Evolutionary conservation across 108 stramenopile genomes (phyloP), one percentile per base, ranked within the genome.

Genomic region (Pseudonitzschia multiseries): DNA sequence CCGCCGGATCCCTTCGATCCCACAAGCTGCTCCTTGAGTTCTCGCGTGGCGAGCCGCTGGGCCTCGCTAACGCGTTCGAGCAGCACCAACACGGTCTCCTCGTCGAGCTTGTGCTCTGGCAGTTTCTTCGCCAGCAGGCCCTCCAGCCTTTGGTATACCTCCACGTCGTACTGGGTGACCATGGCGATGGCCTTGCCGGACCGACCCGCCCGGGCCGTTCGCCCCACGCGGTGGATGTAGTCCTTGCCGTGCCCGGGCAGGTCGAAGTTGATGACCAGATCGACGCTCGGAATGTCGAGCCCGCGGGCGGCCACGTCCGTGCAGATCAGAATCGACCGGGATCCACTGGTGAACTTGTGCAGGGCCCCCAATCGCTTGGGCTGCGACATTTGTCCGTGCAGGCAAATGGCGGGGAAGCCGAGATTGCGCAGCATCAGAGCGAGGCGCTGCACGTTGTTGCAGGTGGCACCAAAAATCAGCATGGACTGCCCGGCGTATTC

Each of bases 161-260:
- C 98, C 18, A 99, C 95, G 87, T 97, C 98, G 79, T 97, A 99
- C 84, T 99, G 99, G 36, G 99, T 99, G 27, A 99, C 99, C 83
- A 99, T 87, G 13, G 98, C 96, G 72, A 99, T 86, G 24, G 98
- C 95, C 59, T 96, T 87, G 0, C 99, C 99, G 21, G 96, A 93
- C 51, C 92, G 69, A 46, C 99, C 98, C 10, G 99, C 99, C 54
- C 98, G 84, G 5, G 99, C 99, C 10, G 97, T 98, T 27, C 99
- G 86, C 18, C 99, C 98, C 12, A 97, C 98, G 20, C 99, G 86
- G 83, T 99, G 99, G 62, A 99, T 91, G 74, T 99, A 99, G 83
- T 99, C 99, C 77, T 97, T 96, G 17, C 96, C 89, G 65, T 93
- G 89, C 24, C 96, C 95, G 1, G 99, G 99, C 43, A 98, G 79